Conservation (phyloP, 306 rosid species). For the Malus orientalis region DNA sequence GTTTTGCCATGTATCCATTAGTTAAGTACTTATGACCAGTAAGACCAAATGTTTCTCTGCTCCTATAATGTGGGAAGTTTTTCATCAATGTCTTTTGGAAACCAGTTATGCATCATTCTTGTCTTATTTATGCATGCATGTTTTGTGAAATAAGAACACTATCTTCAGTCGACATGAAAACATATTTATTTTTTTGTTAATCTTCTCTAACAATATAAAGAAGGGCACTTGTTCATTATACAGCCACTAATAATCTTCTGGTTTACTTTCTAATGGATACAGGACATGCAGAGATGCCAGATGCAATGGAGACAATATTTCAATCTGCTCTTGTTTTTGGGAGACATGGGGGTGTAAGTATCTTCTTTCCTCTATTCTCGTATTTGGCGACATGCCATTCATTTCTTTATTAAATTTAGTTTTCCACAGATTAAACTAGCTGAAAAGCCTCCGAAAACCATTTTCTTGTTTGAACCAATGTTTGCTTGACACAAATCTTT, state of each 20-base stretch:
- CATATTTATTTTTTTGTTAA: not conserved
- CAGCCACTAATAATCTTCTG: not conserved
- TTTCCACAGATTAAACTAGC: not conserved
- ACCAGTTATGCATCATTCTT: not conserved
- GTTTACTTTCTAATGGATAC: conserved; percentile 26
- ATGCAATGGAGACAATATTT: conserved; percentile 97
- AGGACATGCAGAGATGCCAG: conserved; percentile 95
- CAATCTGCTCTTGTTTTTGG: conserved; percentile 93
- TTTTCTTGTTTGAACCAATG: too few species aligned
- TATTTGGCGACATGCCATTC: conserved; percentile 3
- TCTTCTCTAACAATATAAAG: not conserved
- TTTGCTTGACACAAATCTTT: too few species aligned
- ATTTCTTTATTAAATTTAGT: conserved; percentile 2
- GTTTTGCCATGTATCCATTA: not conserved
- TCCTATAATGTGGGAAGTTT: not conserved
- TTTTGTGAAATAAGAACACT: not conserved
- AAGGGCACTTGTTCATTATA: not conserved
- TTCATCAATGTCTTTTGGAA: not conserved
- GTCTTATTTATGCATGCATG: not conserved
- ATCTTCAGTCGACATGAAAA: not conserved
- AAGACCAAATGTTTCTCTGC: not conserved
- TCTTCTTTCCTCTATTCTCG: conserved; percentile 19
- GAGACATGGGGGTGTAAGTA: conserved; percentile 83
- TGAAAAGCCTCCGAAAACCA: not conserved
- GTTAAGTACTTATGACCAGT: not conserved